Percentiles rank a stretch among this genome's conserved stretches.
Conservation (phyloP, 148 eudicot species). For the Silene uniflora region DNA sequence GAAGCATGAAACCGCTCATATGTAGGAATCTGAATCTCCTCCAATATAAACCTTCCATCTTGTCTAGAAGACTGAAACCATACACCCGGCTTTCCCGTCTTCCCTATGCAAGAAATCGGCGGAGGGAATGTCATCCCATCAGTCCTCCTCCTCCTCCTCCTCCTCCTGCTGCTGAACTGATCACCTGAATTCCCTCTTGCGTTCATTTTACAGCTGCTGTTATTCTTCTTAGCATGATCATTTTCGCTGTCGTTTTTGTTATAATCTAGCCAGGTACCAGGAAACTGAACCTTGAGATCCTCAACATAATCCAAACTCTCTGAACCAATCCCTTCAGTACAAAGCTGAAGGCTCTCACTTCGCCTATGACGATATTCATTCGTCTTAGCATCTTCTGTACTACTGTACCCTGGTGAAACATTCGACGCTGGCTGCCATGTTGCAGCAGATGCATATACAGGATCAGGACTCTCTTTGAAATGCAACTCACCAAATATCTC, state of each 20-base stretch:
- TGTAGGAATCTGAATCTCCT: slow-evolving; percentile 54
- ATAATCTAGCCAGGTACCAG: slow-evolving; percentile 15
- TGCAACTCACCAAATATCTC: slow-evolving; percentile 68
- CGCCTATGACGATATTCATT: slow-evolving; percentile 30
- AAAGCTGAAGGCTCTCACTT: slow-evolving; percentile 58
- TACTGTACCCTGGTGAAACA: slow-evolving; percentile 2
- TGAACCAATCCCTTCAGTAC: slow-evolving; percentile 89
- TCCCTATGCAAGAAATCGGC: slow-evolving; percentile 75
- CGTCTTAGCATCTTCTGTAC: neutral
- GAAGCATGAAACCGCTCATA: slow-evolving; percentile 62
- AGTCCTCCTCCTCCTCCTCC: slow-evolving; percentile 16
- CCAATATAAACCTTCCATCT: slow-evolving; percentile 66
- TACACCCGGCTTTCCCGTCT: slow-evolving; percentile 64
- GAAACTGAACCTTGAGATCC: slow-evolving; percentile 30
- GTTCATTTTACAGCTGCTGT: slow-evolving; percentile 6
- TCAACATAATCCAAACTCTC: slow-evolving; percentile 74
- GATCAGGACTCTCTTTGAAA: slow-evolving; percentile 36
- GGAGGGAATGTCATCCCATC: slow-evolving; percentile 54
- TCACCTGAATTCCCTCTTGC: slow-evolving; percentile 16
- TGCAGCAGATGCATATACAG: slow-evolving; percentile 11
- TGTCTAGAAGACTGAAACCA: slow-evolving; percentile 56
- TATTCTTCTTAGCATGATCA: neutral
- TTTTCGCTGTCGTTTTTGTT: neutral
- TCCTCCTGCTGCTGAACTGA: slow-evolving; percentile 26
- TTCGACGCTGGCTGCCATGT: slow-evolving; percentile 13